These are phyloP conservation scores for Tremella mesenterica DNA, from an alignment of 768 basidiomycete genomes.

Conservation along the genomic window DNA sequence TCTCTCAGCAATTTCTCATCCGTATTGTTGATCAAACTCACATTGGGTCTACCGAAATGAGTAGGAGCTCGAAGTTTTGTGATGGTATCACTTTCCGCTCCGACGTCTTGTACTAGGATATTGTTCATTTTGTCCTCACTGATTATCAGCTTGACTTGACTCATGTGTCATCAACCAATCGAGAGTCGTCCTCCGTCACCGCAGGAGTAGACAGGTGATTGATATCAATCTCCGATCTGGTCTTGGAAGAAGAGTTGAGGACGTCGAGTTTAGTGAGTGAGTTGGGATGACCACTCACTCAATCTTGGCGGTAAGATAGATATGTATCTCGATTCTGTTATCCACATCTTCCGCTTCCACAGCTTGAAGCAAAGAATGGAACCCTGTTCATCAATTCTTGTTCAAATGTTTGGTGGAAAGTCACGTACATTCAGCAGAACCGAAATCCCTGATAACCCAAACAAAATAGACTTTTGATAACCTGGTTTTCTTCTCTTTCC, in stretches of 20 bases:
- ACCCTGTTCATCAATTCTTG: conserved; percentile 42
- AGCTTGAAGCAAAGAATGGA: conserved; percentile 84
- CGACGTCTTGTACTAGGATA: conserved; percentile 86
- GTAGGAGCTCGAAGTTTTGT: conserved; percentile 82
- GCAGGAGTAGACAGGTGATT: too few species aligned
- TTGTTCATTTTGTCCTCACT: conserved; percentile 83
- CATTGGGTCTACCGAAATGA: conserved; percentile 80
- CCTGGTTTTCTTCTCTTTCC: conserved; percentile 60
- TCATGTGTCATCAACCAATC: too few species aligned
- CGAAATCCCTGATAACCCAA: conserved; percentile 92
- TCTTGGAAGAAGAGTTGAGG: too few species aligned
- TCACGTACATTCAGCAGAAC: conserved; percentile 46
- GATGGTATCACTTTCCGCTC: conserved; percentile 84
- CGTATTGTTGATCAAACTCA: conserved; percentile 51
- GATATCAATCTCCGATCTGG: not conserved
- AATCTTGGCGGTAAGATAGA: conserved; percentile 78
- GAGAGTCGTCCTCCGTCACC: too few species aligned
- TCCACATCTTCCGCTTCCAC: conserved; percentile 85
- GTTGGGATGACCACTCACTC: conserved; percentile 45
- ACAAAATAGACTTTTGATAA: conserved; percentile 78
- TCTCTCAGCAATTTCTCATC: conserved; percentile 10
- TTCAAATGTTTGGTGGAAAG: not conserved
- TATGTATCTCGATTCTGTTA: conserved; percentile 80
- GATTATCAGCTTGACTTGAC: too few species aligned
- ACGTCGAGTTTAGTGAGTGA: not conserved